Conservation (phyloP, 441 rosid genomes). For the Gossypium lobatum region DNA sequence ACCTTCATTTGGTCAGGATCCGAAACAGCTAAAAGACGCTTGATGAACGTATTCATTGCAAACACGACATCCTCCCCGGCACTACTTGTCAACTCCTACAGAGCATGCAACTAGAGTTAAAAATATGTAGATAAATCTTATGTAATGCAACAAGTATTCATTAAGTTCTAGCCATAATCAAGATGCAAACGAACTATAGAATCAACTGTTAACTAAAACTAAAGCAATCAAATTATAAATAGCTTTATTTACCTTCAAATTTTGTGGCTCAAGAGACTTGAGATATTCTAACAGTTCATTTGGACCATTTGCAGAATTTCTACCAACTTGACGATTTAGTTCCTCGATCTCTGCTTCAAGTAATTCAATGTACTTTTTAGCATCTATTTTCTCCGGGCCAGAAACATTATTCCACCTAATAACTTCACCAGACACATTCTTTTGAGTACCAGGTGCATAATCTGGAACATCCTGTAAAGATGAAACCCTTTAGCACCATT, state of each 20-base stretch:
- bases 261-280: slow-evolving; percentile 90
- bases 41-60: slow-evolving; percentile 92
- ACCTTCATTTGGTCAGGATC: slow-evolving; percentile 92
- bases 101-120: slow-evolving; percentile 7
- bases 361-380: slow-evolving; percentile 81
- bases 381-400: slow-evolving; percentile 87
- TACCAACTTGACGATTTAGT: slow-evolving; percentile 66
- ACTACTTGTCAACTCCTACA: slow-evolving; percentile 82
- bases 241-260: slow-evolving; percentile 60
- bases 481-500: neutral
- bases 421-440: slow-evolving; percentile 90
- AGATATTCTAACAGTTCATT: slow-evolving; percentile 86
- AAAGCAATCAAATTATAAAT: neutral
- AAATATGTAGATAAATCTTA: neutral
- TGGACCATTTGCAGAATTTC: slow-evolving; percentile 56
- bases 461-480: slow-evolving; percentile 47
- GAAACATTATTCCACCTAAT: slow-evolving; percentile 85
- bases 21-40: slow-evolving; percentile 83
- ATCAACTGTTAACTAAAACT: neutral
- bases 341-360: slow-evolving; percentile 96
- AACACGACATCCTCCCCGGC: slow-evolving; percentile 91
- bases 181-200: neutral
- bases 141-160: neutral
- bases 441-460: slow-evolving; percentile 90
- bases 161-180: neutral